Base-by-base conservation (phyloP, 352 stramenopile species). In the Phytophthora ramorum region DNA sequence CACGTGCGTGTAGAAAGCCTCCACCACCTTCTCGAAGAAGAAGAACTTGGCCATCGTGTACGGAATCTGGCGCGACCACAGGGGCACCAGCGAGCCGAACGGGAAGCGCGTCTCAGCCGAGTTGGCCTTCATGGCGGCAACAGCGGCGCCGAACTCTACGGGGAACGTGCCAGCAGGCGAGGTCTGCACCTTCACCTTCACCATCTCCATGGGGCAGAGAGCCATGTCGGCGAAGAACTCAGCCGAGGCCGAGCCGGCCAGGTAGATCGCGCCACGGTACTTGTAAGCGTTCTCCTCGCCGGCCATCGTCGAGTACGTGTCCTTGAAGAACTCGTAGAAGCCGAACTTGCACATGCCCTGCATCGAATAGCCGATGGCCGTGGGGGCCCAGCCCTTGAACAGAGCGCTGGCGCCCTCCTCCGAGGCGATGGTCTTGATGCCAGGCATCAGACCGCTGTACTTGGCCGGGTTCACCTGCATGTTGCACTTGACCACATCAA, bases 1-100 rank as follows among this genome's bases (percentile, higher is more conserved):
- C 65, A 94, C 84, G 75, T 96, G 56, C 63, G 85, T 93, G 83
- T 96, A 96, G 71, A 96, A 96, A 22, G 70, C 81, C 71, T 94
- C 87, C 12, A 96, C 87, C 58, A 92, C 84, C 77, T 96, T 96
- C 66, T 96, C 87, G 62, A 98, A 98, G 75, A 99, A 98, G 64
- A 98, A 98, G 76, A 99, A 99, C 86, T 99, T 99, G 56, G 97
- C 95, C 96, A 99, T 99, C 56, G 98, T 99, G 96, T 99, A 99
- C 63, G 98, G 98, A 74, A 98, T 97, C 80, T 98, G 95, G 43
- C 94, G 89, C 47, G 87, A 96, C 87, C 87, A 96, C 63, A 96
- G 76, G 9, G 94, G 94, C 47, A 96, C 88, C 1, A 98, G 75
- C 58, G 88, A 96, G 56, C 93, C 93, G 73, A 97, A 98, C 12